Base-by-base conservation (phyloP, 2,329 filamentous ascomycete genomes). In the Shiraia sp. region DNA sequence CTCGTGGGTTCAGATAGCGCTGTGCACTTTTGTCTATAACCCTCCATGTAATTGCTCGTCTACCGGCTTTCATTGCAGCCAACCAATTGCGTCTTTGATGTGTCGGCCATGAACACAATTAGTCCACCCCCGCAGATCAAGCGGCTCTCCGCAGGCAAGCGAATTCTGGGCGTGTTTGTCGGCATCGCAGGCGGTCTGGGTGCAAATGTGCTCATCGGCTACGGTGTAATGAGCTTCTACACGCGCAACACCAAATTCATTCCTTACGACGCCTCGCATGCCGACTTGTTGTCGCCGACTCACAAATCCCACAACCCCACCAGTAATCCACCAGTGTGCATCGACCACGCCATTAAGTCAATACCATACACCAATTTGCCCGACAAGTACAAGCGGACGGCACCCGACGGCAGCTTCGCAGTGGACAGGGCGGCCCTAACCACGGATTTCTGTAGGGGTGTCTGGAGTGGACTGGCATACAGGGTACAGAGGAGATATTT, bases 381-480 rank as follows among this genome's bases (percentile, higher is more conserved):
- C 26, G 40, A 52, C 16, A 49, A 55, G 12, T 60, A 60, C 34
- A 48, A 48, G 35, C 24, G 46, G 4, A 45, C n/a, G n/a, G n/a
- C n/a, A n/a, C n/a, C 40, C n/a, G 51, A 43, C 2, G 53, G 36
- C 1, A 36, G 23, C 2, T 49, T 54, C 1, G n/a, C n/a, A n/a
- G n/a, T n/a, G n/a, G 65, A 71, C 23, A 53, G 60, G 25, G 46
- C 38, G 25, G 34, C 50, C 16, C 37, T 72, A 22, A 67, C 65
- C 34, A 68, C 63, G 19, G 63, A 64, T 15, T 71, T 71, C 33
- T 71, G 68, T 37, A 44, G 65, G 12, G 65, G 68, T 2, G 56
- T 72, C 4, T 72, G 68, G 69, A 54, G 55, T 4, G 69, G 69
- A 1, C 40, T 64, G 10, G 68, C 63, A 22, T 71, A 65, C 39